Conservation (phyloP, 108 stramenopile species). For the Cyclostephanos invisitatus region DNA sequence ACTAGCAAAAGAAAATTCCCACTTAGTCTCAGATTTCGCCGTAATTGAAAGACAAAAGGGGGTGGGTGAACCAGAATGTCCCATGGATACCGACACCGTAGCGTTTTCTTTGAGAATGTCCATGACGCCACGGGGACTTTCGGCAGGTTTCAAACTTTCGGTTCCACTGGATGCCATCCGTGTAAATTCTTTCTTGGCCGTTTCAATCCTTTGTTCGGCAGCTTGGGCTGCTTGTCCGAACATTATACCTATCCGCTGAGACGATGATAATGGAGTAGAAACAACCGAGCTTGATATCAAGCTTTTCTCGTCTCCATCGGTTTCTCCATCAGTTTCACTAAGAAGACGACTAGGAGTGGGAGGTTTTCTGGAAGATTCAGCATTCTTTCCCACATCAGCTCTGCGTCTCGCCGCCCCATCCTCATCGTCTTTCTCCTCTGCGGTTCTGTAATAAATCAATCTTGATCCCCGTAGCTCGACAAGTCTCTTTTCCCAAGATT, state of each 20-base stretch:
- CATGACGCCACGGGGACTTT: constrained; percentile 64
- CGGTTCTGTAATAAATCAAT: constrained; percentile 38
- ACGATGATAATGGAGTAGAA: background rate
- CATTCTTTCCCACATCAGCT: background rate
- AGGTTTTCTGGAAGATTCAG: background rate
- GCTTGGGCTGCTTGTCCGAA: constrained; percentile 38
- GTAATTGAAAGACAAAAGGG: constrained; percentile 42
- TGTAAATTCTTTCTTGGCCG: constrained; percentile 26
- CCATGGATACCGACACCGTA: constrained; percentile 56
- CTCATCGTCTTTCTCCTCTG: constrained; percentile 31
- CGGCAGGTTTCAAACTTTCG: constrained; percentile 24
- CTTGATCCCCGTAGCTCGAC: constrained; percentile 41
- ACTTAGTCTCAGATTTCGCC: constrained; percentile 67
- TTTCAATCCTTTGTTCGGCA: constrained; percentile 37
- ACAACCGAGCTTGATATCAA: background rate
- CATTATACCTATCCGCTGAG: constrained; percentile 19
- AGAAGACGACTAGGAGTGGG: constrained; percentile 1
- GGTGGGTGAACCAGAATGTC: constrained; percentile 41
- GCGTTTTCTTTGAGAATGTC: constrained; percentile 82
- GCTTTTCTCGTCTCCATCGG: background rate
- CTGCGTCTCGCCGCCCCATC: constrained; percentile 2
- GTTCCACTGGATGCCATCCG: constrained; percentile 34
- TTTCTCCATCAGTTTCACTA: background rate
- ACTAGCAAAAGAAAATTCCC: constrained; percentile 81
- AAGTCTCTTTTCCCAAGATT: constrained; percentile 43